Percentiles rank a stretch among this genome's conserved stretches.
Evolutionary conservation across 2,329 filamentous ascomycete species (phyloP).

Genomic region (Aspergillus luchuensis): DNA sequence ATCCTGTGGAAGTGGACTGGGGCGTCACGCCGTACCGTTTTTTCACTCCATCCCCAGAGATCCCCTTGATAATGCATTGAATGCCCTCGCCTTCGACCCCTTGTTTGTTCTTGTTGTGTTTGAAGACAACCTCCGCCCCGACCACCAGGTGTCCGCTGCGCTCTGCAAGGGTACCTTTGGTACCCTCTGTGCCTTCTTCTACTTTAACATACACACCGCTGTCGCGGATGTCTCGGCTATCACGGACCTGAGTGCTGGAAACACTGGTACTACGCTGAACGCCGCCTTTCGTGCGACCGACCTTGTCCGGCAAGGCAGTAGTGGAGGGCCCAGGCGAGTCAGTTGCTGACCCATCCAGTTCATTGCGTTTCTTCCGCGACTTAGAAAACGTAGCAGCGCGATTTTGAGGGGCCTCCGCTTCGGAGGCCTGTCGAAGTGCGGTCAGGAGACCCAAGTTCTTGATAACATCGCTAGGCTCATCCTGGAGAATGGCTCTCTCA

Average conservation of each 20-base stretch:
- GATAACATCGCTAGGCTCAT: slow-evolving; percentile 54
- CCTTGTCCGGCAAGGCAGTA: slow-evolving; percentile 42
- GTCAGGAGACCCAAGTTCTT: slow-evolving; percentile 53
- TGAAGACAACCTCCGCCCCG: slow-evolving; percentile 55
- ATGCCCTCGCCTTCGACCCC: slow-evolving; percentile 62
- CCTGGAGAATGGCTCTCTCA: slow-evolving; percentile 50
- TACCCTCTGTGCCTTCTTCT: slow-evolving; percentile 47
- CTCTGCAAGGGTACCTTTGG: slow-evolving; percentile 48
- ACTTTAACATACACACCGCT: slow-evolving; percentile 38
- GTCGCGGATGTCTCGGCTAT: slow-evolving; percentile 39
- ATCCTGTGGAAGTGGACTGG: slow-evolving; percentile 3
- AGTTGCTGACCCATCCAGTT: slow-evolving; percentile 46
- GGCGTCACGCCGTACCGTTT: slow-evolving; percentile 53
- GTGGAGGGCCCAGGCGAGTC: slow-evolving; percentile 51
- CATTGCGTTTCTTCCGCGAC: slow-evolving; percentile 49
- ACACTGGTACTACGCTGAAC: slow-evolving; percentile 46
- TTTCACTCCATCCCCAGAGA: slow-evolving; percentile 71
- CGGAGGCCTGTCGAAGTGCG: slow-evolving; percentile 51
- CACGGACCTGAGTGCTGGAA: slow-evolving; percentile 44
- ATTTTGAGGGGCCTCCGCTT: slow-evolving; percentile 46
- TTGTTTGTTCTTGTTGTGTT: slow-evolving; percentile 53
- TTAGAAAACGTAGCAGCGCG: slow-evolving; percentile 44
- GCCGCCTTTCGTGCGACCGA: slow-evolving; percentile 46
- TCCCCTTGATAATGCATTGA: slow-evolving; percentile 73
- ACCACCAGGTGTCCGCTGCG: slow-evolving; percentile 46